phyloP scores from a whole-genome alignment of 352 stramenopile species.

The Globisporangium emineosum region DNA sequence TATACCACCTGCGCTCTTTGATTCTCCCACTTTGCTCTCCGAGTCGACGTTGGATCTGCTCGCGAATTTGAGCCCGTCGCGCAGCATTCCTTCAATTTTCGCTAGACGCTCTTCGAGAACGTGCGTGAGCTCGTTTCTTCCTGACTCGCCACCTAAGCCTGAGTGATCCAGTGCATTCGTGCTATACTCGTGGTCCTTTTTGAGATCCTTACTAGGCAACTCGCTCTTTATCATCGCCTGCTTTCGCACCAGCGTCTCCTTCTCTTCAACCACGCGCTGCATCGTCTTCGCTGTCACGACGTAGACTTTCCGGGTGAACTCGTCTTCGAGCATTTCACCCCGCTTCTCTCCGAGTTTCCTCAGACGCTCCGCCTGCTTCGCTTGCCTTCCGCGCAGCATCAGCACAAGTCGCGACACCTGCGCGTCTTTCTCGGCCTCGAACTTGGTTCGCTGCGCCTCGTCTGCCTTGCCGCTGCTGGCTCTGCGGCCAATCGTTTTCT shows the following conservation, averaged over 20 bases:
- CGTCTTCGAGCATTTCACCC: conserved; percentile 38
- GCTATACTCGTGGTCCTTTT: background rate
- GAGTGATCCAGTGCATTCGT: background rate
- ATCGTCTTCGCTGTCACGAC: conserved; percentile 47
- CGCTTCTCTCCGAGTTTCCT: conserved; percentile 22
- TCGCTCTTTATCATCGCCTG: conserved; percentile 23
- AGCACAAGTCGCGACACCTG: conserved; percentile 44
- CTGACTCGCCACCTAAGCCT: background rate
- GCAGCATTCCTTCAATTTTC: conserved; percentile 22
- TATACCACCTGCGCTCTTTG: background rate
- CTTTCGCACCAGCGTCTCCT: conserved; percentile 38
- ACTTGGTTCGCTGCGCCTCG: conserved; percentile 1
- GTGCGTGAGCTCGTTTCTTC: background rate
- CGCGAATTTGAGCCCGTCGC: background rate
- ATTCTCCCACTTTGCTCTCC: background rate
- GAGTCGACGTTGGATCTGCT: background rate
- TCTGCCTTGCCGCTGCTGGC: conserved; percentile 13
- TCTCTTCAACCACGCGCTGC: conserved; percentile 49
- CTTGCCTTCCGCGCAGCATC: conserved; percentile 42
- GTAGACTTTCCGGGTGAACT: conserved; percentile 45
- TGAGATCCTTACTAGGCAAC: background rate
- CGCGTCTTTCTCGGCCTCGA: conserved; percentile 30
- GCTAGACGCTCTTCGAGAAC: conserved; percentile 19
- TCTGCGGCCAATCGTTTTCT: background rate
- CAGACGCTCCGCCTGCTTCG: conserved; percentile 26